Evolutionary conservation across 2,329 filamentous ascomycete genomes (phyloP).

Genomic region (Fusarium sp.): DNA sequence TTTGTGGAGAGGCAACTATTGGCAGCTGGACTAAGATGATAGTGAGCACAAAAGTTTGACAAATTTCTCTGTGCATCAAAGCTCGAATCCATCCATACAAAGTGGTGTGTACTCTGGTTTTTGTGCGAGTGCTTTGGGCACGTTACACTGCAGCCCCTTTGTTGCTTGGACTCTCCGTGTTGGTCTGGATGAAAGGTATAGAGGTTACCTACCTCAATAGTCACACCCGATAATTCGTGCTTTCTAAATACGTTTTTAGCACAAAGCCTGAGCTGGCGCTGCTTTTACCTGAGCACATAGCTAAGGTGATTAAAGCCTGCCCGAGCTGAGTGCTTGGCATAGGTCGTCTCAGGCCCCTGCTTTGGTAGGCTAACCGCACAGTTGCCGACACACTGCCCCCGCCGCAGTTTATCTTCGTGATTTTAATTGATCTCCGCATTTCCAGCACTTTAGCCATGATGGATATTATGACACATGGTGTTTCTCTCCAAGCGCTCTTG

Average conservation of each 20-base stretch:
- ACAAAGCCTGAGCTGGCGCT: not conserved
- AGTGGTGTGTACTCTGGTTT: not conserved
- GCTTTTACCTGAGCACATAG: conserved; percentile 4
- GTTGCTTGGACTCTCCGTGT: not conserved
- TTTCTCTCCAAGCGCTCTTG: too few species aligned
- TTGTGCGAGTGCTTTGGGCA: not conserved
- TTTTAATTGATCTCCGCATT: too few species aligned
- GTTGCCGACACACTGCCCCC: not conserved
- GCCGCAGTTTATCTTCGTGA: too few species aligned
- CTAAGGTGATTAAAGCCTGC: not conserved
- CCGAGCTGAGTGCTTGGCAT: not conserved
- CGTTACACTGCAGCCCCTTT: not conserved
- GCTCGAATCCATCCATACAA: not conserved
- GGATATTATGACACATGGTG: too few species aligned
- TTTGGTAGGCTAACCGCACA: not conserved
- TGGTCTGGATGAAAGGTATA: not conserved
- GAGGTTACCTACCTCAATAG: not conserved
- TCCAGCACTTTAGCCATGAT: too few species aligned
- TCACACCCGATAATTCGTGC: not conserved
- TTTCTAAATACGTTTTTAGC: not conserved
- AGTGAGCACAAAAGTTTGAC: not conserved
- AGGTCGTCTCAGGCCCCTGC: not conserved
- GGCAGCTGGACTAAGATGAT: not conserved
- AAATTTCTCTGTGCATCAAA: not conserved
- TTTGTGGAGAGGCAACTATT: not conserved